Evolutionary conservation across 2,329 filamentous ascomycete genomes (phyloP).

Genomic region (Lachnellula occidentalis): DNA sequence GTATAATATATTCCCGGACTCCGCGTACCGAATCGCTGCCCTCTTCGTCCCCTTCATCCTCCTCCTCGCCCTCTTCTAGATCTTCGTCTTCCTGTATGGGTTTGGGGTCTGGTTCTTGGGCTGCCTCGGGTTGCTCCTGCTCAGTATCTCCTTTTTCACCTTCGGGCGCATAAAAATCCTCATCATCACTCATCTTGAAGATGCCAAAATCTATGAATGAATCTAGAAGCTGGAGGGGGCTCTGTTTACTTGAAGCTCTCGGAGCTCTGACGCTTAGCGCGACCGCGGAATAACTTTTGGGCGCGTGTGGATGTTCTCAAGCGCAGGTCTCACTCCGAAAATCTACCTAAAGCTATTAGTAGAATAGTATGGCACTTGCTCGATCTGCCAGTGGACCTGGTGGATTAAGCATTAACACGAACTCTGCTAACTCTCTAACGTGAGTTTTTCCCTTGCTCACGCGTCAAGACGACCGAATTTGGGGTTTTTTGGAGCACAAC

Average conservation of each 20-base stretch:
- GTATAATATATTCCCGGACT: background rate
- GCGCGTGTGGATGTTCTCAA: conserved; percentile 1
- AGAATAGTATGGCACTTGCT: conserved; percentile 32
- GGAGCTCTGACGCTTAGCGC: conserved; percentile 18
- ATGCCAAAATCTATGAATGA: no score
- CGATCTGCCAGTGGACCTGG: conserved; percentile 55
- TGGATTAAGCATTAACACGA: conserved; percentile 59
- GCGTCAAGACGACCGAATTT: conserved; percentile 27
- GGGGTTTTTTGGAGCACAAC: conserved; percentile 8
- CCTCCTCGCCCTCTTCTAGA: conserved; percentile 59
- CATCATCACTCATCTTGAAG: conserved; percentile 57
- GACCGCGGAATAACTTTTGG: conserved; percentile 8
- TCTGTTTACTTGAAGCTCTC: conserved; percentile 5
- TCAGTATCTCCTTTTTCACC: conserved; percentile 35
- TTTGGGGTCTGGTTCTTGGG: conserved; percentile 23
- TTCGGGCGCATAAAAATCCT: conserved; percentile 61
- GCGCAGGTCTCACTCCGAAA: conserved; percentile 1
- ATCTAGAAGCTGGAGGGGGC: background rate
- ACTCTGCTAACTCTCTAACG: conserved; percentile 53
- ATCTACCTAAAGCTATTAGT: conserved; percentile 3
- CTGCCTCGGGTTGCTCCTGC: conserved; percentile 20
- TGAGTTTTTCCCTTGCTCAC: conserved; percentile 31
- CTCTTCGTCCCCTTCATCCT: conserved; percentile 54
- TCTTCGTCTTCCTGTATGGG: conserved; percentile 44
- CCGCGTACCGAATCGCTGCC: conserved; percentile 46